Conservation (phyloP, 2,329 filamentous ascomycete genomes). For the Dactylellina haptotyla region DNA sequence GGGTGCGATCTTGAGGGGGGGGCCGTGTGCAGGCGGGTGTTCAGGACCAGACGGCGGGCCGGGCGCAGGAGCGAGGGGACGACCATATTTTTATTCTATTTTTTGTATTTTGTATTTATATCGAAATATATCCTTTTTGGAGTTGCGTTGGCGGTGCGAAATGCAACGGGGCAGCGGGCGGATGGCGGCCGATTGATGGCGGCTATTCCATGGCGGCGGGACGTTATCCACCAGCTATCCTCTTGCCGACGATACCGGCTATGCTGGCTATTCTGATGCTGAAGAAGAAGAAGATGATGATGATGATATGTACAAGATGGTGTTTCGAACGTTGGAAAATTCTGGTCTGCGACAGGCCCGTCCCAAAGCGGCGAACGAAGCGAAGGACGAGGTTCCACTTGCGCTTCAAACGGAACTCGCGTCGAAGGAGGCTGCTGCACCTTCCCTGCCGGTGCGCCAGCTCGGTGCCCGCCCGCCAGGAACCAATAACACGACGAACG, state of each 20-base stretch:
- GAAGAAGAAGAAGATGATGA: not conserved
- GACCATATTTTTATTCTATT: constrained; percentile 9
- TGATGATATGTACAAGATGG: not conserved
- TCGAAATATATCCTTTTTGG: not conserved
- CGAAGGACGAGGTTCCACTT: too few species aligned
- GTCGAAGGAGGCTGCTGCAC: too few species aligned
- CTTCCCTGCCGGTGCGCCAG: not conserved
- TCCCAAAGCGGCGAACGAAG: not conserved
- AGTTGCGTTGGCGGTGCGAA: not conserved
- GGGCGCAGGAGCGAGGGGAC: constrained; percentile 38
- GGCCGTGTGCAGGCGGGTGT: constrained; percentile 25
- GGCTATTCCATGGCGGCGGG: too few species aligned
- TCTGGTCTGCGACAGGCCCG: constrained; percentile 10
- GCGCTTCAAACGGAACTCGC: too few species aligned
- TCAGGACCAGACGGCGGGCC: constrained; percentile 26
- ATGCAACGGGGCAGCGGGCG: not conserved
- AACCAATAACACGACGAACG: not conserved
- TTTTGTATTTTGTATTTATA: not conserved
- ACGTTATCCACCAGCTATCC: too few species aligned
- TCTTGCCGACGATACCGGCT: too few species aligned
- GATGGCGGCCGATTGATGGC: too few species aligned
- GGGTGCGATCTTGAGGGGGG: constrained; percentile 1
- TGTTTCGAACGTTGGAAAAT: not conserved
- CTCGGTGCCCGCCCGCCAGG: not conserved
- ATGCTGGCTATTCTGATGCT: too few species aligned